These are phyloP conservation scores for Mycena vulgaris DNA, from an alignment of 768 basidiomycete genomes.

Conservation along the genomic window DNA sequence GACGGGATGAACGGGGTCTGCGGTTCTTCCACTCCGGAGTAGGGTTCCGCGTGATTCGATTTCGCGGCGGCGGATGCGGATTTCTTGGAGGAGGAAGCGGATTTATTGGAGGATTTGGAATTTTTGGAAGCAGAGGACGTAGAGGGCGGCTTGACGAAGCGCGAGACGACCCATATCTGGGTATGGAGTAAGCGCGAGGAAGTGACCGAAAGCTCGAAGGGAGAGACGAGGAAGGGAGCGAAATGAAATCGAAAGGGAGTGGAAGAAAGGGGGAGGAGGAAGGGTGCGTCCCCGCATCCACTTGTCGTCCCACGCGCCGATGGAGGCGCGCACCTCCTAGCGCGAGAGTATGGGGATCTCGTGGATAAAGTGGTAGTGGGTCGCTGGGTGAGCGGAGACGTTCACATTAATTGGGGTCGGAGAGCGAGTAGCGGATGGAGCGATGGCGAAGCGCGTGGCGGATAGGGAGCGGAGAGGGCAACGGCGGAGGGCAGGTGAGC, in stretches of 20 bases:
- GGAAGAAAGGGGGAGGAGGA: too few species aligned
- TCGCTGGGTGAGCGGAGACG: conserved; percentile 49
- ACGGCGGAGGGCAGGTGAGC: too few species aligned
- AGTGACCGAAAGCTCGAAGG: background rate
- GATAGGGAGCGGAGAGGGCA: too few species aligned
- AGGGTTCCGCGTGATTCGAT: too few species aligned
- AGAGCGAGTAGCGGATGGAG: too few species aligned
- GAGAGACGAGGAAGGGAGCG: too few species aligned
- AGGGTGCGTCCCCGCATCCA: conserved; percentile 57
- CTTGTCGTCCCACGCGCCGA: conserved; percentile 69
- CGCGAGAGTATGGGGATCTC: conserved; percentile 64
- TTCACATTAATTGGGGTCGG: too few species aligned
- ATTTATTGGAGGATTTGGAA: conserved; percentile 44
- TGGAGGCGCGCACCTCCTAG: conserved; percentile 63
- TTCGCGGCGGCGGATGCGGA: too few species aligned
- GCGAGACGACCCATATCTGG: conserved; percentile 75
- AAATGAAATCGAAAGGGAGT: too few species aligned
- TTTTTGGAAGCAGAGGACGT: too few species aligned
- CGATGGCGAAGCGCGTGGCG: too few species aligned
- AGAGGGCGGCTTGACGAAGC: conserved; percentile 71
- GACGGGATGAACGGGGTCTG: background rate
- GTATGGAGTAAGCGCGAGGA: background rate
- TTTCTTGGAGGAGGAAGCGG: conserved; percentile 25
- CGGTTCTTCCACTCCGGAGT: background rate
- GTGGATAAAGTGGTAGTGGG: conserved; percentile 62